Base-by-base conservation (phyloP, 2,329 filamentous ascomycete genomes). In the Acephala macrosclerotiorum region DNA sequence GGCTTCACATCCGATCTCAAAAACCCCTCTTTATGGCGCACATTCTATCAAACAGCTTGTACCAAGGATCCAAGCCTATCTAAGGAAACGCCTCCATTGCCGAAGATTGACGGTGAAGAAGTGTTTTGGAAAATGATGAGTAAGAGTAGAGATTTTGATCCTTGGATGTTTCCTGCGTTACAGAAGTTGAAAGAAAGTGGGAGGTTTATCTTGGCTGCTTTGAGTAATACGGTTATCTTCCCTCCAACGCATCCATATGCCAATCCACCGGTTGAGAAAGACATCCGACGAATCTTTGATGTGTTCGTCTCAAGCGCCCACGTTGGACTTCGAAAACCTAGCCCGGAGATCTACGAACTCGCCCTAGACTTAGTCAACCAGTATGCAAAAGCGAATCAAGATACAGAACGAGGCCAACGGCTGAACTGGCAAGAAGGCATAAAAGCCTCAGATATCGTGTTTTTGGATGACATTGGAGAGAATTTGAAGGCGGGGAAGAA, bases 61-160 rank as follows among this genome's bases (percentile, higher is more conserved):
- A 35, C 47, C 18, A 78, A 63, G 74, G 74, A 69, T 82, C 79
- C 74, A 75, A 82, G 66, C 18, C 1, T 76, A 65, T 26, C 79
- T 81, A 14, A 78, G 78, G 25, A 74, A 66, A 73, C 84, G 0
- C 91, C 92, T 1, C 84, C 88, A 0, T 76, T 94, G 0, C 95
- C 95, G 0, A 78, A 82, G 1, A 84, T 98, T 55, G 90, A 98
- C 74, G 91, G 87, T 16, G 89, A 93, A 75, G 88, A 81, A 79
- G 82, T 99, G 33, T 97, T 97, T 81, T 91, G 92, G 85, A 86
- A 91, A 73, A 98, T 98, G 94, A 97, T 98, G 93, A 80, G 83
- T 4, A 80, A 85, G 14, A 89, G 91, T 12, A 83, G 87, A 6
- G 79, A 81, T 1, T 89, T 91, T 0, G 95, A 99, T 76, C 93